phyloP scores from a whole-genome alignment of 306 rosid species.

The Sindora glabra region DNA sequence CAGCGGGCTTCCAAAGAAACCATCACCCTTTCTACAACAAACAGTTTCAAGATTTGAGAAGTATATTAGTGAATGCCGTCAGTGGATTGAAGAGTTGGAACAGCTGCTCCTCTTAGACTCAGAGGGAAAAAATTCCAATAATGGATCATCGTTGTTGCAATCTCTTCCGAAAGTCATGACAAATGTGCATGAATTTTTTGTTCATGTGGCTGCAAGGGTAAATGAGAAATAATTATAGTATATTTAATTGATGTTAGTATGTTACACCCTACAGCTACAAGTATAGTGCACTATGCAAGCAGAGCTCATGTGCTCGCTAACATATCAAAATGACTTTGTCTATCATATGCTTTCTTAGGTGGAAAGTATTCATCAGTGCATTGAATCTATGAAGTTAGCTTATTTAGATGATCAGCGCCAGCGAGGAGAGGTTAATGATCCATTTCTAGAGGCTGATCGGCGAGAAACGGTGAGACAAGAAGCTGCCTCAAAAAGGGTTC shows the following conservation, averaged over 20 bases:
- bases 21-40: constrained; percentile 83
- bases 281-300: neutral
- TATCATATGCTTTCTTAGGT: constrained; percentile 39
- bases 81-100: constrained; percentile 94
- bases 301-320: too few relatives aligned
- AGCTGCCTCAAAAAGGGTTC: constrained; percentile 88
- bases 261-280: neutral
- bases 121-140: constrained; percentile 49
- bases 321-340: too few relatives aligned
- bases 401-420: constrained; percentile 83
- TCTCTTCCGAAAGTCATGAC: constrained; percentile 96
- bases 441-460: constrained; percentile 94
- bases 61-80: constrained; percentile 71
- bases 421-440: constrained; percentile 76
- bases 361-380: constrained; percentile 89
- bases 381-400: constrained; percentile 86
- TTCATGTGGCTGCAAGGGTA: constrained; percentile 97
- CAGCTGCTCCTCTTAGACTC: constrained; percentile 67
- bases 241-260: neutral
- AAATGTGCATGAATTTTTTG: constrained; percentile 90
- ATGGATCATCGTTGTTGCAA: constrained; percentile 56
- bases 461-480: constrained; percentile 94
- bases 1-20: constrained; percentile 88
- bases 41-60: constrained; percentile 87
- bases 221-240: neutral